Percentiles rank a stretch among this genome's conserved stretches.
These are phyloP conservation scores for Catharanthus roseus DNA, from an alignment of 257 asterid genomes.

Conservation along the genomic window DNA sequence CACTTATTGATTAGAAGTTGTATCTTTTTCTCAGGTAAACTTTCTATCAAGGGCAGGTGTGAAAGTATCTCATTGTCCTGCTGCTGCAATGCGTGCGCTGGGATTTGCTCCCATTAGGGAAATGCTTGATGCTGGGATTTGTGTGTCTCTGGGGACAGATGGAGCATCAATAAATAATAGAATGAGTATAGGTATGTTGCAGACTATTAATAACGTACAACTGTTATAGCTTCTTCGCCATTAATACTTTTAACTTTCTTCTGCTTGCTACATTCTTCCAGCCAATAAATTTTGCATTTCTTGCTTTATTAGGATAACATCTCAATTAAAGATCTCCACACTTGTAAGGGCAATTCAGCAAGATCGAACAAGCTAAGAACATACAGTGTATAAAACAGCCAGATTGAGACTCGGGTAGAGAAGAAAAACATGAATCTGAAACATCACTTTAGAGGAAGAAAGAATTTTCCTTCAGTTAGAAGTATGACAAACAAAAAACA, in stretches of 20 bases:
- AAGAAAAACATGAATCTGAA: no score
- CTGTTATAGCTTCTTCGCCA: background rate
- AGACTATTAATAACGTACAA: background rate
- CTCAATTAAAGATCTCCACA: background rate
- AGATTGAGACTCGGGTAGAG: no score
- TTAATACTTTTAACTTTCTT: constrained; percentile 1
- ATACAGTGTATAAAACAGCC: no score
- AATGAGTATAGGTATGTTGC: constrained; percentile 72
- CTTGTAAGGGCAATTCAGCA: background rate
- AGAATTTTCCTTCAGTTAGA: background rate
- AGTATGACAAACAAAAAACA: background rate
- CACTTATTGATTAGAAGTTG: background rate
- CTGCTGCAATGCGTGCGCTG: constrained; percentile 87
- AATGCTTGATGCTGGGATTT: constrained; percentile 69
- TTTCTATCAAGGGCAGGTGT: constrained; percentile 55
- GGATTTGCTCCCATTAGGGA: constrained; percentile 72
- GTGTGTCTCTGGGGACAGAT: constrained; percentile 80
- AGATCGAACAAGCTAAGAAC: background rate
- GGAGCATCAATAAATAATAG: constrained; percentile 85
- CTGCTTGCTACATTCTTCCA: background rate
- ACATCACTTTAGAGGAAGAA: background rate
- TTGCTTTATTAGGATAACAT: background rate
- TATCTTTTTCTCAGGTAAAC: constrained; percentile 39
- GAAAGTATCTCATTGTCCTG: constrained; percentile 85
- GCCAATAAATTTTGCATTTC: background rate